Evolutionary conservation across 2,329 filamentous ascomycete species (phyloP), one percentile per base, ranked within the genome.

Genomic region (Aspergillus transmontanensis): DNA sequence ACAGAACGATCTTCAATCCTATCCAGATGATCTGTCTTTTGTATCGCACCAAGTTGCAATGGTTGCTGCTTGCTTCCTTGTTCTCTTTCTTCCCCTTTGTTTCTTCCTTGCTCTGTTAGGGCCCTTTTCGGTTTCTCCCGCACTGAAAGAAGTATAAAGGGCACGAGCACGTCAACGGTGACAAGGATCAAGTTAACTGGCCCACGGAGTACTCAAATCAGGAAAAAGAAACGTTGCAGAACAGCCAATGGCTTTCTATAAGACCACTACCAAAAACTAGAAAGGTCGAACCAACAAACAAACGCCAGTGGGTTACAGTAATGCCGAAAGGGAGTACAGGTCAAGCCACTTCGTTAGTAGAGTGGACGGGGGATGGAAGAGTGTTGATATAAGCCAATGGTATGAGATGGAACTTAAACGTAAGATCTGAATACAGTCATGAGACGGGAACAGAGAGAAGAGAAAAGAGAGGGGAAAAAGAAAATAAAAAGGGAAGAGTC

Each of bases 211-310:
- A 51, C 6, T 14, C 16, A 14, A 51, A 32, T 11, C n/a, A 39
- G 36, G 32, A 48, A 26, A 23, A 50, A 50, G n/a, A 46, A 21
- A 48, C 55, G 45, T 53, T 30, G 48, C 14, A 53, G 23, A 26
- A 50, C 10, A 46, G 43, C 62, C 50, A 57, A 64, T 59, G 54
- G 36, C 59, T 64, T 61, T 58, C 62, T 64, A 62, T 54, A 43
- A 43, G 23, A 64, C 50, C 39, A 39, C 59, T 51, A 46, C 7
- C 30, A 50, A 43, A 45, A 39, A 26, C 39, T 55, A n/a, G 11
- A 39, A 19, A 48, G 41, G n/a, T 55, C 3, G 23, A 41, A 46
- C 19, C 36, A 63, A 59, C 61, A 64, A 65, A 59, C 58, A 65
- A 63, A 65, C 43, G 61, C 51, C 43, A 50, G 21, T 57, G 21